Evolutionary conservation across 179 eudicot species (phyloP), one percentile per base, ranked within the genome.

Genomic region (Silene vulgaris): DNA sequence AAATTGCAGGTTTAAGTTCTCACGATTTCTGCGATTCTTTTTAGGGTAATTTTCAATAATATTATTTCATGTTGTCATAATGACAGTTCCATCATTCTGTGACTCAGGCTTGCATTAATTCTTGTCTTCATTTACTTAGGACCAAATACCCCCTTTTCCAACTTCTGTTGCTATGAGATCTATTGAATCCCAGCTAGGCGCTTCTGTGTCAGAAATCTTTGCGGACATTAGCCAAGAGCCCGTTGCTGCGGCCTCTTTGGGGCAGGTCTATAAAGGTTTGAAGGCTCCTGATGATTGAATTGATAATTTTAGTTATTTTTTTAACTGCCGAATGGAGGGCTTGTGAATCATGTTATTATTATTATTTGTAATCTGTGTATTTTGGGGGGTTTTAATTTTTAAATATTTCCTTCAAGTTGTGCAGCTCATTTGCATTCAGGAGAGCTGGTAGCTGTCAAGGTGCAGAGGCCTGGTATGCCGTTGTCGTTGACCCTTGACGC

Each of bases 351-450:
- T 35, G 54, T 65, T 29, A 40, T 65, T 74, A 45, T 68, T 35
- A 45, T 68, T 35, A 54, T 32, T 40, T 62, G 62, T 30, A 71
- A 0, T 35, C 61, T 57, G 45, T 70, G 23, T 64, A 48, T 70
- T 14, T 45, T 61, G 66, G 72, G 52, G 54, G 50, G 69, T 72
- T 50, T 82, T 50, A 52, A 75, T 81, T 82, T 82, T 79, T 85
- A 77, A 75, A 79, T 73, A 74, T 65, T 48, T 82, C 80, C 75
- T 86, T 90, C 90, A 89, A 92, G 94, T 88, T 84, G 85, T 88
- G 93, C 99, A 95, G 99, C 97, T 88, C 99, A 90, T 86, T 82
- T 95, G 88, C 97, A 87, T 84, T 87, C 99, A 75, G 99, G 99
- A 79, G 99, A 95, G 87, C 90, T 89, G 71, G 99, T 95, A 75